Evolutionary conservation across 768 basidiomycete genomes (phyloP).

Genomic region (Kwoniella newhampshirensis): DNA sequence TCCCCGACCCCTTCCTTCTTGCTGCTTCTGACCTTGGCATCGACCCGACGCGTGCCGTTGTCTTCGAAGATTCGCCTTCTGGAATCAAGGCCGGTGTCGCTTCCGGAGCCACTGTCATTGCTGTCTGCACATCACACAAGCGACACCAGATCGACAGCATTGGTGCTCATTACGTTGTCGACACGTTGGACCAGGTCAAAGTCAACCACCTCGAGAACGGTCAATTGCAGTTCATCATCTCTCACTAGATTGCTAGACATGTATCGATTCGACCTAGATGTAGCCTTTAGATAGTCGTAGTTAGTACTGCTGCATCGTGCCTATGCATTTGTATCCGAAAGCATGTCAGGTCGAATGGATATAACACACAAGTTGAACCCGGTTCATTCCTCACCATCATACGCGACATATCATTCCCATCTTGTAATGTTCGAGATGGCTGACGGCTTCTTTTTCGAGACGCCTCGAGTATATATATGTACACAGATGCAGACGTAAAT

Average conservation of each 20-base stretch:
- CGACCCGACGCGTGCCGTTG: conserved; percentile 56
- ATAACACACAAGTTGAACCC: background rate
- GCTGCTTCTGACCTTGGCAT: conserved; percentile 54
- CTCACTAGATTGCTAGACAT: conserved; percentile 7
- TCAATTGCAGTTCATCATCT: conserved; percentile 29
- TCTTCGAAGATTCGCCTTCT: conserved; percentile 54
- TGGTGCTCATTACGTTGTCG: conserved; percentile 39
- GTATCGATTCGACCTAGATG: conserved; percentile 2
- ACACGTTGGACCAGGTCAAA: conserved; percentile 39
- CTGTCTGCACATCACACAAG: conserved; percentile 53
- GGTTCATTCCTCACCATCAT: background rate
- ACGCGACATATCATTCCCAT: background rate
- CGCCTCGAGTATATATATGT: background rate
- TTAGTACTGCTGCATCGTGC: background rate
- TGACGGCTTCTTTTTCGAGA: background rate
- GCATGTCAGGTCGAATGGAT: background rate
- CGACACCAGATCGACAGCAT: conserved; percentile 33
- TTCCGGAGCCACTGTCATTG: conserved; percentile 50
- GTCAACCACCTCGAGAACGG: conserved; percentile 20
- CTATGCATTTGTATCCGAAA: no score
- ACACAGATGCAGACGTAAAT: background rate
- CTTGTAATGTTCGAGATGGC: conserved; percentile 25
- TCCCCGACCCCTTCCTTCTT: conserved; percentile 54
- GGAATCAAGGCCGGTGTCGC: conserved; percentile 54
- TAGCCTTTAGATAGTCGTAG: conserved; percentile 7